These are phyloP conservation scores for Pichia exigua DNA, from an alignment of 805 yeast species.

Conservation along the genomic window DNA sequence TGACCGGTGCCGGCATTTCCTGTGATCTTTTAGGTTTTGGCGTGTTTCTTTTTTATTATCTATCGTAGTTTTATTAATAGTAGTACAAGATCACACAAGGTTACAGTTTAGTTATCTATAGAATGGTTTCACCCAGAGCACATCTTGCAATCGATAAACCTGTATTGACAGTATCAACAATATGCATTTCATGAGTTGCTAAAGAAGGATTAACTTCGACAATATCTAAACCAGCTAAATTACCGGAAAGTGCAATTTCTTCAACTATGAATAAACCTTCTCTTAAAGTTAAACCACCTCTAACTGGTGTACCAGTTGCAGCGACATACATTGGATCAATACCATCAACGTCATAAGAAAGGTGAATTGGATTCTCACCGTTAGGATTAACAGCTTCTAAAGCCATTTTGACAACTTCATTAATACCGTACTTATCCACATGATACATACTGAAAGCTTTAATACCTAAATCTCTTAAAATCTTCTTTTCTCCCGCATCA, in stretches of 20 bases:
- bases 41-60: background rate
- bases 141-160: conserved; percentile 90
- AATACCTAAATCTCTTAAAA: conserved; percentile 62
- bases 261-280: conserved; percentile 92
- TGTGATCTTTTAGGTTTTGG: background rate
- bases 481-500: conserved; percentile 75
- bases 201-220: conserved; percentile 91
- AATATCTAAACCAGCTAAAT: conserved; percentile 77
- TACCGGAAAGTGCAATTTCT: conserved; percentile 86
- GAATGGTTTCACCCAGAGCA: conserved; percentile 86
- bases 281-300: conserved; percentile 91
- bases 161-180: conserved; percentile 77
- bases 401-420: conserved; percentile 88
- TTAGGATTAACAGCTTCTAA: conserved; percentile 68
- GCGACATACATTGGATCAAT: conserved; percentile 92
- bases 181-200: conserved; percentile 68
- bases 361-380: conserved; percentile 65
- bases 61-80: background rate
- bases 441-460: conserved; percentile 93
- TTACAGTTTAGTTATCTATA: conserved; percentile 31
- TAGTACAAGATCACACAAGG: background rate
- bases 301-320: conserved; percentile 96
- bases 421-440: conserved; percentile 89
- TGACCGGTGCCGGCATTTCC: background rate
- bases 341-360: conserved; percentile 94